Evolutionary conservation across 768 basidiomycete species (phyloP), one percentile per base, ranked within the genome.

Genomic region (Amanita exitialis): DNA sequence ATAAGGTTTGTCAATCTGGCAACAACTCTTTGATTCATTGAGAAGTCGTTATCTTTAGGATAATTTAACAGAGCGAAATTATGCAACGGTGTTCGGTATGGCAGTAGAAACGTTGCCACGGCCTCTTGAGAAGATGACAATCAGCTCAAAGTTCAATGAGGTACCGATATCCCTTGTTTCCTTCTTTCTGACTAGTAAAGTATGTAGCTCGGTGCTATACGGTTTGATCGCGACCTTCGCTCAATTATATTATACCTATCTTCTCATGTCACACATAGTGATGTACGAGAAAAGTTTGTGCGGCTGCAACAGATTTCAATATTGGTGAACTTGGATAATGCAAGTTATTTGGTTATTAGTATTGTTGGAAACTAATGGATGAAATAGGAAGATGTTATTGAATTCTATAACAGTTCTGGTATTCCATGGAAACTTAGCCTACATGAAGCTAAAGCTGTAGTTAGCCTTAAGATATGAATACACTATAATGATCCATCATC

Each of bases 271-370:
- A 75, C 79, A 4, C 93, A 91, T 65, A 91, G 93, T 7, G 91
- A 94, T 51, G 81, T 87, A 15, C 72, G 96, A 58, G 94, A 96
- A 58, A 95, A 94, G 65, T 96, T 98, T 61, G 68, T 84, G 20
- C 75, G 96, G 21, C 64, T 99, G 54, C 93, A 96, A 62, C 96
- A 98, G 64, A 87, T 98, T 54, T 86, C 90, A 12, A 96, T 87
- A 3, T 66, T 98, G 28, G 68, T 99, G 35, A 98, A 96, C 64
- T 71, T 97, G 37, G 93, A 96, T 61, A 72, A 67, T 49, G 90
- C 87, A 59, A 52, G 82, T 69, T 9, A 45, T 21, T 37, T 41
- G 18, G 48, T 28, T 12, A 44, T 15, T n/a, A 43, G 41, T 34
- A 10, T 21, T 3, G 6, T 43, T 54, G 9, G 39, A 34, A 32